A percentile compares a stretch with the other conserved stretches of the same genome.
These are phyloP conservation scores for Mucor circinelloides DNA, from an alignment of 371 early-diverging fungal genomes.

Conservation along the genomic window DNA sequence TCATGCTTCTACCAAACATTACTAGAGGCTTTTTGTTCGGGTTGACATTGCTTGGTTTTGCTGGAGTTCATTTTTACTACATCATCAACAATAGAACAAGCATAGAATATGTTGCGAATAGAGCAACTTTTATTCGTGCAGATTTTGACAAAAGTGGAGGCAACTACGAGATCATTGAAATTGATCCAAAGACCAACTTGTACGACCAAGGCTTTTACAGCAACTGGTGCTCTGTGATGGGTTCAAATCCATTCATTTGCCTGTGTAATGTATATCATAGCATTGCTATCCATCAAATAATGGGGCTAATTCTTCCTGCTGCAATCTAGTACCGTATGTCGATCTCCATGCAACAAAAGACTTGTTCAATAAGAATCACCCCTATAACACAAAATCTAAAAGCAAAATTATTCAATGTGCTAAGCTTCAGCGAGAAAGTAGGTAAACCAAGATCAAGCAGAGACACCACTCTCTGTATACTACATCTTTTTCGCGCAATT, in stretches of 20 bases:
- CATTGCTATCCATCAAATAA: neutral
- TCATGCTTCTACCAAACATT: neutral
- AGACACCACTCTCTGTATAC: too few species aligned
- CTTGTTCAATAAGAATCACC: neutral
- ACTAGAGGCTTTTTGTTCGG: slow-evolving; percentile 24
- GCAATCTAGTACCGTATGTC: neutral
- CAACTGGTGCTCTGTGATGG: slow-evolving; percentile 29
- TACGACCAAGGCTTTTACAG: slow-evolving; percentile 7
- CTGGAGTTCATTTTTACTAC: slow-evolving; percentile 37
- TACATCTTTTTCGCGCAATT: too few species aligned
- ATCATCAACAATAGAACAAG: slow-evolving; percentile 44
- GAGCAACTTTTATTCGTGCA: slow-evolving; percentile 26
- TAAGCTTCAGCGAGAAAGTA: neutral
- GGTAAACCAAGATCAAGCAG: neutral
- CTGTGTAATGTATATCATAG: slow-evolving; percentile 4
- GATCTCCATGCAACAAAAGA: neutral
- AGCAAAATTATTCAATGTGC: neutral
- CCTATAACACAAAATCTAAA: neutral
- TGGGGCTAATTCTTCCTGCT: neutral
- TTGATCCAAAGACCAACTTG: neutral
- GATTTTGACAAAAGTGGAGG: slow-evolving; percentile 23
- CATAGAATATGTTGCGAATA: slow-evolving; percentile 42
- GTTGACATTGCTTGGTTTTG: slow-evolving; percentile 31
- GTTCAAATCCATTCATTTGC: slow-evolving; percentile 16
- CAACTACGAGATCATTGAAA: slow-evolving; percentile 30